Evolutionary conservation across 2,329 filamentous ascomycete genomes (phyloP), one percentile per base, ranked within the genome.

Genomic region (Trichoderma sp.): DNA sequence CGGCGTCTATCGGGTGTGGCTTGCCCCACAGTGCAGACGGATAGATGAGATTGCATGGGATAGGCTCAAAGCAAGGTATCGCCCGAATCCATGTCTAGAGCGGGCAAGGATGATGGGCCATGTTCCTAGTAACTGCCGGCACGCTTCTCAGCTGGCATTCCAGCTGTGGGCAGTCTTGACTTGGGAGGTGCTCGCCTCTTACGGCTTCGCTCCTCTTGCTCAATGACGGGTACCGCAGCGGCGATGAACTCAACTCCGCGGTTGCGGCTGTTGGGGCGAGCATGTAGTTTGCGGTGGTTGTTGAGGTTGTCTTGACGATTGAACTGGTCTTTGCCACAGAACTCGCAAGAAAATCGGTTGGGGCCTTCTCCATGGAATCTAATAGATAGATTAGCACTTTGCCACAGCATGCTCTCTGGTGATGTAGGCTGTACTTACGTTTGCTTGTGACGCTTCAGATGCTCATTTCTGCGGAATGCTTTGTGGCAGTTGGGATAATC

Each of bases 401-500:
- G 21, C 29, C 13, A 10, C 19, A 31, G 31, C 49, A n/a, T 16
- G 13, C n/a, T 11, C 19, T 19, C 2, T 31, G 19, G 7, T 43
- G 5, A n/a, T 31, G 19, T 11, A 11, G 24, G 16, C 5, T 43
- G 1, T 40, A 81, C 84, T 79, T 74, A 87, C 85, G 83, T 84
- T 65, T 81, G 81, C 63, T 83, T 80, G 74, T 88, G 86, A 33
- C 86, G 81, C 78, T 87, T 88, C 21, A 87, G 77, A 71, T 88
- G 86, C 75, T 88, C 86, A 29, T 83, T 83, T 68, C 86, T 80
- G 72, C 84, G 83, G 70, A 85, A 87, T 0, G 81, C 81, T 72
- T 83, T 83, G 72, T 80, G 75, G 75, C 85, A 88, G 33, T 80
- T 80, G 7, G 79, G 79, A 37, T 83, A 81, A 19, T 81, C 77